Evolutionary conservation across 2,329 filamentous ascomycete species (phyloP), one percentile per base, ranked within the genome.

Genomic region (Alternaria solani): DNA sequence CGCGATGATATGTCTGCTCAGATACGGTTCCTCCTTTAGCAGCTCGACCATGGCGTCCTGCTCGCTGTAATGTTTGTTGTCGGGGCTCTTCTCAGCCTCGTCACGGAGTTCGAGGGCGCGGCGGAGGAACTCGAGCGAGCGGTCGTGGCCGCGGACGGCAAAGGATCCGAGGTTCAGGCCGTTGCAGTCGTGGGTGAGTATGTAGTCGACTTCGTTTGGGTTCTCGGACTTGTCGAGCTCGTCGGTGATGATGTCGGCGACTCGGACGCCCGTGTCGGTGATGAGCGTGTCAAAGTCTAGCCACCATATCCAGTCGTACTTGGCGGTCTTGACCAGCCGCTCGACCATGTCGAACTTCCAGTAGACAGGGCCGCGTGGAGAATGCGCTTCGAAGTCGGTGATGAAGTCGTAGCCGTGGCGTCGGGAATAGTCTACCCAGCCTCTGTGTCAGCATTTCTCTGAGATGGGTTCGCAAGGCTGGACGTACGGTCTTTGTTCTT

Each of bases 301-400:
- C 77, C 78, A 80, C 79, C 79, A 81, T 20, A 81, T 72, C 79
- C 79, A 81, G 55, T 80, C 76, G 57, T 77, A 76, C 58, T 73
- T 74, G 41, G 64, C 63, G 7, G 67, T 62, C 32, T 74, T 73
- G 62, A 79, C 70, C 16, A 78, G 62, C n/a, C 71, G 69, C 56
- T 77, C 71, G 6, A 75, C 69, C 75, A 80, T 80, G 61, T 78
- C 68, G 55, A 77, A 75, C 57, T 80, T 81, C 68, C 75, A 77
- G 64, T 71, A 80, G 26, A 74, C 69, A 7, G 52, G 12, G 72
- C 71, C 30, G 65, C 71, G 14, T 69, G 65, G 23, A 70, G 63
- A 48, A 20, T 75, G 72, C 12, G 70, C 62, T 69, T 80, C 78
- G 56, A 76, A 80, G 62, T 80, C 79, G 59, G 78, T 70, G 56